These are phyloP conservation scores for Megacollybia platyphylla DNA, from an alignment of 1,284 basidiomycete species.

Conservation along the genomic window DNA sequence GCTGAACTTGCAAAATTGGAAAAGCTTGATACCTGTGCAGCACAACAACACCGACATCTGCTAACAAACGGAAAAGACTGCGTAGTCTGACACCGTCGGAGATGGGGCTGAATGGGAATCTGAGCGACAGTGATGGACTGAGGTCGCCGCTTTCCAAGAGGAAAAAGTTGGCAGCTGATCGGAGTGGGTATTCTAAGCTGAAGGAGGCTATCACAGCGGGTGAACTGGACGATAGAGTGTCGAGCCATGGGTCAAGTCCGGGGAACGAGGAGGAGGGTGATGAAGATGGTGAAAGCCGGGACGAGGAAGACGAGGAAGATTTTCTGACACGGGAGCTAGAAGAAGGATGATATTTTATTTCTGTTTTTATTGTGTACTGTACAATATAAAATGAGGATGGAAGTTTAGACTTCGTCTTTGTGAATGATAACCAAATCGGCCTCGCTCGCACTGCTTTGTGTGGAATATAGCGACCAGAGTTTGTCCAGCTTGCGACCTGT, in stretches of 20 bases:
- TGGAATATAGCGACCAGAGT: constrained; percentile 4
- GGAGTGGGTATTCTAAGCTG: constrained; percentile 49
- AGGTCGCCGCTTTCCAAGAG: constrained; percentile 67
- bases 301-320: constrained; percentile 50
- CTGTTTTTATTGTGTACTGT: neutral
- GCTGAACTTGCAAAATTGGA: neutral
- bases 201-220: constrained; percentile 39
- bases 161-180: constrained; percentile 54
- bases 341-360: constrained; percentile 45
- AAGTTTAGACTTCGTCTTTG: neutral
- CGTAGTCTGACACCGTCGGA: constrained; percentile 63
- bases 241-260: neutral
- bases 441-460: neutral
- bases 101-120: constrained; percentile 19
- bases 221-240: constrained; percentile 11
- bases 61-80: constrained; percentile 49
- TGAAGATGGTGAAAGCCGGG: constrained; percentile 24
- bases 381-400: neutral
- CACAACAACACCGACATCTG: constrained; percentile 28
- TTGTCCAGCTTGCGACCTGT: constrained; percentile 4
- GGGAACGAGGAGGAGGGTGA: constrained; percentile 20
- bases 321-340: constrained; percentile 63
- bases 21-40: constrained; percentile 14
- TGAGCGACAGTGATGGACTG: constrained; percentile 16
- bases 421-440: neutral